Evolutionary conservation across 2,329 filamentous ascomycete genomes (phyloP), one percentile per base, ranked within the genome.

Genomic region (Davidsoniella australis): DNA sequence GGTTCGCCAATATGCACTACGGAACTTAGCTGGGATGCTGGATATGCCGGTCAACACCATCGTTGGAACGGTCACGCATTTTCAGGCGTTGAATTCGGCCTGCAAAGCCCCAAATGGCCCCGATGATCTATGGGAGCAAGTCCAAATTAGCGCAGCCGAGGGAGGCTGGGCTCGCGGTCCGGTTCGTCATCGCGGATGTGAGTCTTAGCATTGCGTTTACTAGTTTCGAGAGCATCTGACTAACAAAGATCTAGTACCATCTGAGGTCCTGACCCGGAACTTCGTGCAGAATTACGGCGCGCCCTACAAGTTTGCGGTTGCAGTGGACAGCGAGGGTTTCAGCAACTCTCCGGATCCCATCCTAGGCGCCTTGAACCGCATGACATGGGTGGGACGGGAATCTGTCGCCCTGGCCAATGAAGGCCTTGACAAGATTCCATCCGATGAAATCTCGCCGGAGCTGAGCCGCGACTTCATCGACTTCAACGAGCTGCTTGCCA

Each of bases 281-380:
- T 78, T 72, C 52, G 60, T 64, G 2, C 66, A 68, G 26, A 78
- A 78, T 53, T 75, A 71, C 66, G 79, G 79, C 2, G 78, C 78
- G 53, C 70, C 71, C 0, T 84, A 83, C 60, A 82, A 82, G 48
- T 83, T 78, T 56, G 69, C 75, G 36, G 76, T 78, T 1, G 64
- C 67, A 1, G 71, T 75, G 2, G 62, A 68, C 5, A 72, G 67
- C 3, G 63, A 60, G n/a, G 61, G 65, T 0, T 78, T 79, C 51
- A 56, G 61, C 2, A 62, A 68, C 4, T 70, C 74, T 0, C 72
- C 71, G 0, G 50, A 60, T 1, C 61, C 66, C 0, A 66, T 82
- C 2, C 63, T 71, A 5, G 63, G 67, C 41, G 67, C 70, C 0
- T 64, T 78, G 0, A 66, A 68, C 5, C 66, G 72, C 3, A 56